Evolutionary conservation across 352 stramenopile species (phyloP), one percentile per base, ranked within the genome.

Genomic region (Pythium phragmiticola): DNA sequence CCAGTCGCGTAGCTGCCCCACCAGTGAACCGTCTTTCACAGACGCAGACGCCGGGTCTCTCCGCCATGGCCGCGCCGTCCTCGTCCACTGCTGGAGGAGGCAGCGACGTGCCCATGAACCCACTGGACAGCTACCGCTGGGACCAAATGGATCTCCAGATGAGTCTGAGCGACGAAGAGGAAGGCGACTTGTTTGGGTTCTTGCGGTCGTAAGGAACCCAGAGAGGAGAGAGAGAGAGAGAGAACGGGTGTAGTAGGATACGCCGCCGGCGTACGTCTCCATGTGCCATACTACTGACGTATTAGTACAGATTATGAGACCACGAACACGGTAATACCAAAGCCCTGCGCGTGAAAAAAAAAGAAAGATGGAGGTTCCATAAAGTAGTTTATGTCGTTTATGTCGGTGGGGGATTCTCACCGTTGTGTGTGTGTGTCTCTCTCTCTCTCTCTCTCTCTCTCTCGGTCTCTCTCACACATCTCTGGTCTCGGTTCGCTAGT

Each of bases 131-230:
- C 28, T 90, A 89, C 58, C 81, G 78, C 23, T 93, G 84, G 84
- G 82, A 92, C 59, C 76, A 81, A 57, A 89, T 94, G 64, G 81
- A 93, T 63, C 68, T 92, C 41, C 88, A 94, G 63, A 84, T 92
- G 65, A 82, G 76, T 61, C 72, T 95, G 60, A 82, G 89, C 70
- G 87, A 94, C 53, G 82, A 93, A 36, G 66, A 70, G 41, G 63
- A 72, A 42, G 66, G 66, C 61, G 87, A 95, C 66, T 73, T 95
- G 16, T 95, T 95, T 54, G 77, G 83, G 36, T 95, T 95, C 74
- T 59, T 95, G 33, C 91, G 90, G 69, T 87, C 86, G 52, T 91
- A 82, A 73, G 26, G 26, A 28, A 4, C 26, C 4, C 26, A 30
- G 26, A 30, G 26, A 30, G 26, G 26, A 30, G 26, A 30, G 26